Evolutionary conservation across 768 basidiomycete species (phyloP), one percentile per base, ranked within the genome.

Genomic region (Aureoboletus auriporus): DNA sequence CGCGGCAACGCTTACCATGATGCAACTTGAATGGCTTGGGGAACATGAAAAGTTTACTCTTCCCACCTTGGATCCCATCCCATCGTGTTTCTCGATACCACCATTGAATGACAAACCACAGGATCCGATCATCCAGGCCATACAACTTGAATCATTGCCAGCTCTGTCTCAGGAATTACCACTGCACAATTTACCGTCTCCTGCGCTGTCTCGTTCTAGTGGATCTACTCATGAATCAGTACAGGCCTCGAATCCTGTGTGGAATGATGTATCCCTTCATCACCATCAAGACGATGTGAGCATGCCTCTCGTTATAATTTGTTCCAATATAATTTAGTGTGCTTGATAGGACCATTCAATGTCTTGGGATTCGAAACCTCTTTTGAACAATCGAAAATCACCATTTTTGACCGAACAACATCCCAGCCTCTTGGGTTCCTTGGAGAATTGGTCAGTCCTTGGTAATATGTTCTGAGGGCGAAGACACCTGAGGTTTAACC

Each of bases 391-490:
- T 9, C 62, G 67, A 14, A 66, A 71, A 0, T 75, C 80, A 0
- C 71, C 83, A 0, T 85, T 89, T 57, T 65, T 91, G 20, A 85
- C 87, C 5, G 86, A 89, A 61, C 86, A 89, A 61, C 69, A 77
- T 46, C 59, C 64, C 35, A 54, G 69, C 9, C 63, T 79, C 6
- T 80, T 78, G 49, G 73, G 79, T 6, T 75, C 80, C 8, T 77
- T 80, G n/a, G 73, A 78, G 61, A 71, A 83, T 50, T 69, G 77
- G 87, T 88, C 56, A 67, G 82, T 47, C 41, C 14, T 35, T 47
- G 31, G 31, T 39, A 13, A 37, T 39, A 37, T 28, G 7, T 42
- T 42, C 23, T 13, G 20, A 52, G 28, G 27, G 10, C 39, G 20
- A 23, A 47, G 37, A 16, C 26, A 29, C 17, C 49, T 16, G 3